Base-by-base conservation (phyloP, 805 yeast genomes). In the Ogataea naganishii region DNA sequence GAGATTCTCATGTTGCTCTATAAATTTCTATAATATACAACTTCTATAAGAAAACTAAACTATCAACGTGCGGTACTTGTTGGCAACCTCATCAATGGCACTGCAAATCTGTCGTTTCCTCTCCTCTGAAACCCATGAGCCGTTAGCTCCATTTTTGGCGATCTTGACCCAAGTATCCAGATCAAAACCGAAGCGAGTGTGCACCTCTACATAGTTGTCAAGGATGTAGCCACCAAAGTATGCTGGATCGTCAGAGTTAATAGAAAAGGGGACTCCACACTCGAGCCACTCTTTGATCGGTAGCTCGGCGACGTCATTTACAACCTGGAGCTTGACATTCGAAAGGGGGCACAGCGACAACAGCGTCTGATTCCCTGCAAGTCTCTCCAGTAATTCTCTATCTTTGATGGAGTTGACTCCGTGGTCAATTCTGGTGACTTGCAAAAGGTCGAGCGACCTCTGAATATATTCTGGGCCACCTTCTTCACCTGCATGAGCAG, bases 401-500 rank as follows among this genome's bases (percentile, higher is more conserved):
- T 68, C 76, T 23, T 79, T 64, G 26, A 63, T 54, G 7, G 84
- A 69, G 46, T 78, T 74, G 40, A 81, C 72, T 32, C 94, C 94
- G 47, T 83, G 94, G 47, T 83, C 94, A 33, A 83, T 77, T 53
- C 95, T 69, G 20, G 75, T 64, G 16, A 72, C 82, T 2, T 71
- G 63, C 34, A 80, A 64, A 27, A 62, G 34, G 43, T 79, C 77
- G 37, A 82, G 56, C 2, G 92, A 59, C 31, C 64, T 65, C 7
- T 57, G 35, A 17, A 82, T 81, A 41, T 62, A 80, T n/a, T 72
- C 66, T 24, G 84, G 75, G 39, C 79, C 83, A 31, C 89, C 94
- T 60, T 83, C 94, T 56, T 83, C 94, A 44, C 94, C 94, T 3
- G 92, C 94, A 47, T 83, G 94, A 3, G 94, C 89, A 21, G 94